Evolutionary conservation across 148 eudicot species (phyloP), one percentile per base, ranked within the genome.

Genomic region (Rhododendron simsii): DNA sequence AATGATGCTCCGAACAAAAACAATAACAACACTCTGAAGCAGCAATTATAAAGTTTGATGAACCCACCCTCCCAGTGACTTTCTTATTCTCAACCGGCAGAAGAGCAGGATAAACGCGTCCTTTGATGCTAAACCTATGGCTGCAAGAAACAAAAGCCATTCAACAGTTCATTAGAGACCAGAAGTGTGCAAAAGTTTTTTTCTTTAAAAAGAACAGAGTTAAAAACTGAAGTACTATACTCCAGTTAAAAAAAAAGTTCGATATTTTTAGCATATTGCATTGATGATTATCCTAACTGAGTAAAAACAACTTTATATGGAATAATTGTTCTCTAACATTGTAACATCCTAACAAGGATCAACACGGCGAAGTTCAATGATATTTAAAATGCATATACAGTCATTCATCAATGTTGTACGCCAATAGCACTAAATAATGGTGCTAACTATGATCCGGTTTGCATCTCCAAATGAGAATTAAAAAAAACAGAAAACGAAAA

Each of bases 81-180:
- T 89, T 90, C 86, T 90, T 94, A 71, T 90, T 87, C 87, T 95
- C 97, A 53, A 94, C 93, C 16, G 99, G 98, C 53, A 94, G 71
- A 89, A 96, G 94, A 74, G 99, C 99, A 73, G 99, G 99, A 87
- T 96, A 96, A 86, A 96, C 92, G 11, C 97, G 95, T 82, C 91
- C 96, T 88, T 93, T 96, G 92, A 96, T 87, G 91, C 99, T 95
- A 89, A 91, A 96, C 81, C 99, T 88, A 78, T 93, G 97, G 89
- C 99, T 96, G 86, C 80, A 87, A 51, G 83, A 80, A 79, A 61
- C 55, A 67, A 21, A 82, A 84, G 33, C 21, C 53, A 20, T 83
- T 65, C 28, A 37, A 39, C 59, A 11, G 33, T 28, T 15, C 15
- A 57, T 57, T 28, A 81, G 73, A 81, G 48, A 81, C 28, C 3